Conservation (phyloP, 2,329 filamentous ascomycete genomes). For the Aspergillus ibericus region DNA sequence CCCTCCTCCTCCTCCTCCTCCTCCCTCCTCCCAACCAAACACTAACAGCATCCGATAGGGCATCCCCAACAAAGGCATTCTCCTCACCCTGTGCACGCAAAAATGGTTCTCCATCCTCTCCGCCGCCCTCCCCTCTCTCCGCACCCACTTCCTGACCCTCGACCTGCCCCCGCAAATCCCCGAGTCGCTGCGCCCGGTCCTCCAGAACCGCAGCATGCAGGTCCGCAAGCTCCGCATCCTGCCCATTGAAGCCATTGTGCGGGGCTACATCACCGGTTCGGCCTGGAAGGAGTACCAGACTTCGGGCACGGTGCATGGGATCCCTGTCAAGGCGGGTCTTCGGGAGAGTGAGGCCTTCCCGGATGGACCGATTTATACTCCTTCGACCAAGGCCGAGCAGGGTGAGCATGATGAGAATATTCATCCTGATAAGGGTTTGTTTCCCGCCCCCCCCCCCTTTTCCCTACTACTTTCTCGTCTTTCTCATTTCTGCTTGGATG, state of each 20-base stretch:
- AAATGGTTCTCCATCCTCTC: conserved; percentile 68
- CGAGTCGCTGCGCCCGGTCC: conserved; percentile 50
- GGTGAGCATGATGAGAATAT: conserved; percentile 88
- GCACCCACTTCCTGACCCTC: conserved; percentile 64
- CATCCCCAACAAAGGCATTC: conserved; percentile 65
- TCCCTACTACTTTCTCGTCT: background rate
- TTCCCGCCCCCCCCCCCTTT: conserved; percentile 5
- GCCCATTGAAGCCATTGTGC: conserved; percentile 80
- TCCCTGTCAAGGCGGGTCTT: conserved; percentile 66
- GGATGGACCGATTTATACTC: conserved; percentile 70
- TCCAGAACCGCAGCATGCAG: conserved; percentile 71
- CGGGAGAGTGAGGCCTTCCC: conserved; percentile 68
- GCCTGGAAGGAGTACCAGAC: conserved; percentile 78
- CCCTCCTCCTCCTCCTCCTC: conserved; percentile 27
- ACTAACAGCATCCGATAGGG: conserved; percentile 49
- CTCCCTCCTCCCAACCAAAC: conserved; percentile 41
- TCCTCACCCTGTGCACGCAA: conserved; percentile 66
- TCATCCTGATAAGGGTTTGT: conserved; percentile 62
- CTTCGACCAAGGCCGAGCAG: conserved; percentile 78
- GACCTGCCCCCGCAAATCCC: conserved; percentile 55
- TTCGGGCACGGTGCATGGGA: conserved; percentile 76
- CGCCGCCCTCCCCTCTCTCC: conserved; percentile 56
- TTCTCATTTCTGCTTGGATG: too few species aligned
- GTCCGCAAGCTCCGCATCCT: conserved; percentile 73
- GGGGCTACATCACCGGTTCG: conserved; percentile 84